Conservation (phyloP, 192 early-diverging fungal genomes). For the Thamnidium elegans region DNA sequence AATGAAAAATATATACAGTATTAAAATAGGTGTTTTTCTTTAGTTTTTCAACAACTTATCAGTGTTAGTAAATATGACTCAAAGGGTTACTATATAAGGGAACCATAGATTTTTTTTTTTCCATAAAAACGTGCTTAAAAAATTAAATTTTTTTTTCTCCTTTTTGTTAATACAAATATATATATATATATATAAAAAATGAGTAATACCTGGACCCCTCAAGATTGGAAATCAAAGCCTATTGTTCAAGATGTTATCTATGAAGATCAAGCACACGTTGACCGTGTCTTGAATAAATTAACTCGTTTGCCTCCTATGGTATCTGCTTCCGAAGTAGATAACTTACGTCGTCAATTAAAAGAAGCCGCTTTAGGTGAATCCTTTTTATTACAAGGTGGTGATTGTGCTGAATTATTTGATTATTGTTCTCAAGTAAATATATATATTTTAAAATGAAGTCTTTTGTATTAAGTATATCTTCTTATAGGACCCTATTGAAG, state of each 20-base stretch:
- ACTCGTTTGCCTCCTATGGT: slow-evolving; percentile 86
- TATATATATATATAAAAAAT: too few relatives aligned
- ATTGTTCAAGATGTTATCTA: slow-evolving; percentile 89
- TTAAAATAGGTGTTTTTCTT: too few relatives aligned
- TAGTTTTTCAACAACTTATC: too few relatives aligned
- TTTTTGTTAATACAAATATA: too few relatives aligned
- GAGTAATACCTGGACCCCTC: slow-evolving; percentile 53
- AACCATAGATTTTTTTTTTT: too few relatives aligned
- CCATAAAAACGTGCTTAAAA: too few relatives aligned
- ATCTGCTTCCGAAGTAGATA: slow-evolving; percentile 78
- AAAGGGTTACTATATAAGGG: too few relatives aligned
- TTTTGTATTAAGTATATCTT: neutral
- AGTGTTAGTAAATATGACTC: too few relatives aligned
- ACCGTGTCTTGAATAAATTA: slow-evolving; percentile 73
- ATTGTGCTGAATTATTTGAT: slow-evolving; percentile 98
- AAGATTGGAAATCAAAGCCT: slow-evolving; percentile 71
- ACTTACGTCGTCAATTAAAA: slow-evolving; percentile 75
- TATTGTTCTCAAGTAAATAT: slow-evolving; percentile 83
- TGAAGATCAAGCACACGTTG: slow-evolving; percentile 67
- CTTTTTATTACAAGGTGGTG: slow-evolving; percentile 96
- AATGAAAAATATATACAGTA: too few relatives aligned
- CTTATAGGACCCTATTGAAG: slow-evolving; percentile 79
- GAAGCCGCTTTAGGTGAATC: slow-evolving; percentile 90
- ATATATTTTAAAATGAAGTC: neutral
- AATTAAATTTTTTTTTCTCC: too few relatives aligned